Percentiles rank a stretch among this genome's conserved stretches.
Evolutionary conservation across 2,329 filamentous ascomycete species (phyloP).

Genomic region (Davidsoniella australis): DNA sequence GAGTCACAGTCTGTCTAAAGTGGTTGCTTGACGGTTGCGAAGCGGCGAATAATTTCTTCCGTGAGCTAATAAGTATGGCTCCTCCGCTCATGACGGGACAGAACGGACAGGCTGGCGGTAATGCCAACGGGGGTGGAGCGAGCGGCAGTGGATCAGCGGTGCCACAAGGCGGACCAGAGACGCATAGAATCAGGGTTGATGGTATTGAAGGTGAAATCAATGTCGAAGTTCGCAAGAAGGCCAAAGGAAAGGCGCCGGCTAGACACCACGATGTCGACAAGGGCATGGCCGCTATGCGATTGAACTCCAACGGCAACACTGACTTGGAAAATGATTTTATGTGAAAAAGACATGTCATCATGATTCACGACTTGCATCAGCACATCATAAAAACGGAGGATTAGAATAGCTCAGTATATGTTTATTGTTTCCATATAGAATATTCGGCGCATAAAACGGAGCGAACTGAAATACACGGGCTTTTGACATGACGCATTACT

Average conservation of each 20-base stretch:
- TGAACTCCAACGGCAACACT: constrained; percentile 10
- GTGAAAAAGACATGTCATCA: background rate
- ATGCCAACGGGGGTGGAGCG: background rate
- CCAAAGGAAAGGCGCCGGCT: constrained; percentile 12
- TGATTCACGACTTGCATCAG: too few species aligned
- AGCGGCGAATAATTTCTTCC: constrained; percentile 54
- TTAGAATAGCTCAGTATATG: background rate
- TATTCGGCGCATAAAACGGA: too few species aligned
- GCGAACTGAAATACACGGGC: too few species aligned
- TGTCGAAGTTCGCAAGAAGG: constrained; percentile 28
- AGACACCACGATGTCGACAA: constrained; percentile 11
- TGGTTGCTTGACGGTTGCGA: constrained; percentile 62
- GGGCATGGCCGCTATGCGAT: constrained; percentile 7
- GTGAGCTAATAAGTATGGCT: constrained; percentile 37
- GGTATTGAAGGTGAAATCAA: constrained; percentile 39
- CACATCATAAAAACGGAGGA: too few species aligned
- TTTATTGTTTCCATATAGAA: background rate
- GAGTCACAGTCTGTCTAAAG: constrained; percentile 75
- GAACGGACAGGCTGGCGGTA: background rate
- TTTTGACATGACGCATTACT: too few species aligned
- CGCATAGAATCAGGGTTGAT: constrained; percentile 28
- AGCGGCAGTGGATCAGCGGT: background rate
- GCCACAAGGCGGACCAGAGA: constrained; percentile 3
- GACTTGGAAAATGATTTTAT: constrained; percentile 14
- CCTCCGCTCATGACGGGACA: constrained; percentile 17